Percentiles rank a stretch among this genome's conserved stretches.
Conservation (phyloP, 371 early-diverging fungal genomes). For the Parasitella parasitica region DNA sequence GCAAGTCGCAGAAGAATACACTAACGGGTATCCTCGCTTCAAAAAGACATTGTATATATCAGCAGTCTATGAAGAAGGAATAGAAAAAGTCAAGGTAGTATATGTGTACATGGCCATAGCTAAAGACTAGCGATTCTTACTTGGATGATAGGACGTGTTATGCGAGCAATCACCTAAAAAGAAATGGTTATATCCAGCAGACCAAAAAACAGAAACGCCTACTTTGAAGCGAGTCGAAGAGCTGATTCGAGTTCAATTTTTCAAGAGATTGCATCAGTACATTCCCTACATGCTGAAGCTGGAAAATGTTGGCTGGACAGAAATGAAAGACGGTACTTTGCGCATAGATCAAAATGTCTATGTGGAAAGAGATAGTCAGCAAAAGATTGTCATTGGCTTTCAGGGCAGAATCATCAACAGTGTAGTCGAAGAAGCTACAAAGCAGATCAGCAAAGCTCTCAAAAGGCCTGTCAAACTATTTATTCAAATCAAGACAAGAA, state of each 20-base stretch:
- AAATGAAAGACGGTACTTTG: constrained; percentile 41
- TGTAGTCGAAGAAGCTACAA: constrained; percentile 46
- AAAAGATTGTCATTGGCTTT: constrained; percentile 58
- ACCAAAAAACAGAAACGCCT: constrained; percentile 65
- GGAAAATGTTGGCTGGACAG: constrained; percentile 71
- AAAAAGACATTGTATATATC: constrained; percentile 47
- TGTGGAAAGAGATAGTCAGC: constrained; percentile 49
- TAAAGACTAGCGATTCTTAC: background rate
- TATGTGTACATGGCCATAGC: background rate
- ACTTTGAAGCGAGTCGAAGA: constrained; percentile 71
- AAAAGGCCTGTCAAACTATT: constrained; percentile 48
- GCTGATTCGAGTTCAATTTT: constrained; percentile 71
- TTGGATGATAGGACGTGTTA: constrained; percentile 25
- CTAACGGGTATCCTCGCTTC: constrained; percentile 27
- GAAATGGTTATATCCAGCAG: constrained; percentile 62
- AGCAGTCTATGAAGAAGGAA: constrained; percentile 34
- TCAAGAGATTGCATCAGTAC: constrained; percentile 56
- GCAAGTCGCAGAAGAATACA: constrained; percentile 30
- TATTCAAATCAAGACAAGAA: constrained; percentile 54
- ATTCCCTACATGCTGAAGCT: constrained; percentile 69
- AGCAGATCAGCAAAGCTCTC: constrained; percentile 44
- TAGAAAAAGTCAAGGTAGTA: constrained; percentile 39
- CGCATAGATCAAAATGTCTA: constrained; percentile 60
- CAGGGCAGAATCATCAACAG: constrained; percentile 49
- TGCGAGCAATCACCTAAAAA: constrained; percentile 47